Evolutionary conservation across 495 filamentous ascomycete genomes (phyloP), one percentile per base, ranked within the genome.

Genomic region (Penicillium cinerascens): DNA sequence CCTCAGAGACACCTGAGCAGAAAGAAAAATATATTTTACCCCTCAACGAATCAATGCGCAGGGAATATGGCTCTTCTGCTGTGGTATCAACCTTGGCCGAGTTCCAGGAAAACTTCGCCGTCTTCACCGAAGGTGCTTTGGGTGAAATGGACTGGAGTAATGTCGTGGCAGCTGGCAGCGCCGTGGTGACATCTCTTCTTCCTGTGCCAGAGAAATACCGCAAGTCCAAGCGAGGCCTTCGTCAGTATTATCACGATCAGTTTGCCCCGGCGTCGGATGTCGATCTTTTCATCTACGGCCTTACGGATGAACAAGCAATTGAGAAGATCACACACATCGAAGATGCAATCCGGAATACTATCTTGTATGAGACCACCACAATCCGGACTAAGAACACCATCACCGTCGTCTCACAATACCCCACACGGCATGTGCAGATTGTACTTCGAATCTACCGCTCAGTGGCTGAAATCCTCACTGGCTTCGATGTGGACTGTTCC

Each of bases 271-370:
- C 88, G 1, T 91, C 87, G 3, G 89, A 95, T 67, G 86, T 95
- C 22, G 89, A 95, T 66, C 74, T 95, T 16, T 95, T 92, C 67
- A 60, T 95, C 17, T 89, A 91, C 57, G 88, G 88, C 0, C 72
- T 95, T 56, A 82, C 77, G 22, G 86, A 91, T 54, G 68, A 79
- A 40, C 74, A 89, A 56, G 89, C 86, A 0, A 72, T 90, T 36
- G 82, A 89, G 57, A 92, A 92, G 74, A 91, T 95, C 64, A 83
- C 85, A 57, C 72, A 86, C 45, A 91, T 95, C 58, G 89, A 92
- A 55, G 65, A 70, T 8, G 75, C 69, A 9, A 79, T 95, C 59
- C 82, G 80, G 20, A 83, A 91, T 59, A 80, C 83, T 4, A 83
- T 95, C 49, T 74, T 92, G 20, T 80, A 82, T 17, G 88, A 92